These are phyloP conservation scores for Coelastrella sp. DNA, from an alignment of 139 green algal genomes.

Conservation along the genomic window DNA sequence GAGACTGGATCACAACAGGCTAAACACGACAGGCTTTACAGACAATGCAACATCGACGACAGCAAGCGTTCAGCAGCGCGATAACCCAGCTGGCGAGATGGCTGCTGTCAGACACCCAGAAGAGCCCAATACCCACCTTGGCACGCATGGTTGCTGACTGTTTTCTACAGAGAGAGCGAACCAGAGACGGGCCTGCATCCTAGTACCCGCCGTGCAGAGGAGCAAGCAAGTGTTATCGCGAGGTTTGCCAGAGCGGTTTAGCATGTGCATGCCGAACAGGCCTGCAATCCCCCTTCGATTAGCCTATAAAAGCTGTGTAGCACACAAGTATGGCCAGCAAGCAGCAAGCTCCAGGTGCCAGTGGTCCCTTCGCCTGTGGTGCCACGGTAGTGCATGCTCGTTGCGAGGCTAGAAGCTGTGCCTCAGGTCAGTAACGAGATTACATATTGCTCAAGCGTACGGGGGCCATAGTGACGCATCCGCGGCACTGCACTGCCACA, in stretches of 20 bases:
- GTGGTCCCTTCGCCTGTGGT: no score
- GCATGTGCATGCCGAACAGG: background rate
- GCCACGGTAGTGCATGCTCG: no score
- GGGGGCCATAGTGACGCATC: no score
- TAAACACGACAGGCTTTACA: background rate
- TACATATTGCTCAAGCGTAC: no score
- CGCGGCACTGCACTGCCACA: no score
- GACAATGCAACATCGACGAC: background rate
- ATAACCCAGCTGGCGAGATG: background rate
- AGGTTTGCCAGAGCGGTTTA: background rate
- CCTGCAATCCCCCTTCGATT: no score
- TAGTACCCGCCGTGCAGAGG: background rate
- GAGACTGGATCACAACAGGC: background rate
- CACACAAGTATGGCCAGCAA: no score
- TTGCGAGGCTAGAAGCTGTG: no score
- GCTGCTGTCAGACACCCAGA: background rate
- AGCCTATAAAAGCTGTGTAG: background rate
- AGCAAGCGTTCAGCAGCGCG: no score
- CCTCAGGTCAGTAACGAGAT: no score
- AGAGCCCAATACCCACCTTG: conserved; percentile 10
- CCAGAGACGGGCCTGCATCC: background rate
- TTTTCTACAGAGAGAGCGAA: background rate
- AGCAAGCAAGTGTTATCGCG: no score
- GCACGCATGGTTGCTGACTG: conserved; percentile 49
- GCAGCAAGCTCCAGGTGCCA: no score